Evolutionary conservation across 2,329 filamentous ascomycete genomes (phyloP).

Genomic region (Scedosporium dehoogii): DNA sequence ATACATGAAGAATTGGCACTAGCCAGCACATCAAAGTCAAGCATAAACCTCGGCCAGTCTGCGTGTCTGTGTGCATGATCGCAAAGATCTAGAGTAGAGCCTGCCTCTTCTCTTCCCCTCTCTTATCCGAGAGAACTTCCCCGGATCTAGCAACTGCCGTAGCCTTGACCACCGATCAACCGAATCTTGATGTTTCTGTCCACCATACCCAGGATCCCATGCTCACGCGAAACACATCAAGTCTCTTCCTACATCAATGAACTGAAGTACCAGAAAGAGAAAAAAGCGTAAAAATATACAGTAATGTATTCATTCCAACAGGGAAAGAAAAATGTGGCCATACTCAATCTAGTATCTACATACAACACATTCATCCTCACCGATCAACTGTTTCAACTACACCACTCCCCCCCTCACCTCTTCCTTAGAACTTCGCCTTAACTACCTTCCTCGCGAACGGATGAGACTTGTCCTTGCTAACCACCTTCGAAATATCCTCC

Average conservation of each 20-base stretch:
- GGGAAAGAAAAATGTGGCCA: no score
- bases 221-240: no score
- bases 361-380: neutral
- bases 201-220: neutral
- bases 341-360: neutral
- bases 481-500: conserved; percentile 60
- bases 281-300: neutral
- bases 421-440: conserved; percentile 3
- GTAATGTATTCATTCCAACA: neutral
- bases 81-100: no score
- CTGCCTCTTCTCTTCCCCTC: no score
- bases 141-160: neutral
- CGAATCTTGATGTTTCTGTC: neutral
- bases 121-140: neutral
- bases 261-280: neutral
- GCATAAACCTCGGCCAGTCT: no score
- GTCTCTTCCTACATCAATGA: neutral
- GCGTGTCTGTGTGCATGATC: no score
- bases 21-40: no score
- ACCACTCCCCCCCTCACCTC: neutral
- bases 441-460: conserved; percentile 69
- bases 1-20: neutral
- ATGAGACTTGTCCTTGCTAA: conserved; percentile 54
- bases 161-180: neutral
- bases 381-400: neutral